Base-by-base conservation (phyloP, 768 basidiomycete species). In the Phylloporus sp. region DNA sequence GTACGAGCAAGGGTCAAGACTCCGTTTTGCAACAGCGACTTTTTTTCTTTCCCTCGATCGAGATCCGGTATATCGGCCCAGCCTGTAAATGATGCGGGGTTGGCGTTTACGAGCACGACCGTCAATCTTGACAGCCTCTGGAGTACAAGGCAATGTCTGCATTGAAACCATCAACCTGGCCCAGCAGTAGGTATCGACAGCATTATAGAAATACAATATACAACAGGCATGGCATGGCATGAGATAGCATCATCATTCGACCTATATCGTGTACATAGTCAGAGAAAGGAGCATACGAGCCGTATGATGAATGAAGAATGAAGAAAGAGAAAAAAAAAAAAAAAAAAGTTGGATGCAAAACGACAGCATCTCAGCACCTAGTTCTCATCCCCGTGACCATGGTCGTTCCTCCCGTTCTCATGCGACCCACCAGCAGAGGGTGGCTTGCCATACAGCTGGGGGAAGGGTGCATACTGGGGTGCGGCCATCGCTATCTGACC, bases 381-480 rank as follows among this genome's bases (percentile, higher is more conserved):
- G 48, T 69, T 65, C 42, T 68, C 67, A 27, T 69, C 69, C 38
- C 57, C 65, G 38, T 66, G 67, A 16, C 44, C 59, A 48, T 65
- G 64, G 27, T 65, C 64, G 13, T 49, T 55, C 56, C 66, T 66
- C 38, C 53, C 68, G 12, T 53, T 57, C 38, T 70, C 69, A 23
- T 67, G 62, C 12, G 69, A 46, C 18, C 59, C 64, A 24, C 68
- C 71, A 4, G 65, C 62, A 12, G 73, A 70, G 32, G 71, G 68
- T 16, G 72, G 71, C 61, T 74, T 76, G 32, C 65, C 59, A 50
- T 76, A 76, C 40, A 67, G 57, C 18, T 68, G 71, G 11, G 72
- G 61, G 49, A 73, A 73, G 16, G 75, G 53, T 31, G 71, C 68
- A 54, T 76, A 76, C 44, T 72, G 72, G 15, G 70, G 62, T 12